phyloP scores from a whole-genome alignment of 2,329 filamentous ascomycete genomes.

The Chrysoporthe deuterocubensis region DNA sequence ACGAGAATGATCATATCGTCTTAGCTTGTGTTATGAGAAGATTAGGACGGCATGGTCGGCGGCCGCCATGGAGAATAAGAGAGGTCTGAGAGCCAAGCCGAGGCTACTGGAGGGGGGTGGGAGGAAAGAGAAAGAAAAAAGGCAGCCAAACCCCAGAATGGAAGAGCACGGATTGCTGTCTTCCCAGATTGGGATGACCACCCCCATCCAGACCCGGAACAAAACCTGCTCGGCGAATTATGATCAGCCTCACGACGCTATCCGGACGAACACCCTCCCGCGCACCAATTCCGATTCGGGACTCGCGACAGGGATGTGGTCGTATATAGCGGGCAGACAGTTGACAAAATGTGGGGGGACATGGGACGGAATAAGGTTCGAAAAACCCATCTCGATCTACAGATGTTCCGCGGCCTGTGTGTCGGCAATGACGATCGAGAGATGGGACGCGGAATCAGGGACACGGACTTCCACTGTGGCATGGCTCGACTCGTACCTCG shows the following conservation, averaged over 20 bases:
- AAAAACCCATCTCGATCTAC: constrained; percentile 1
- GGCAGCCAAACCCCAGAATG: not conserved
- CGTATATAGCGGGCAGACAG: not conserved
- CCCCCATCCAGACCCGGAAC: not conserved
- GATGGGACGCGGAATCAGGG: not conserved
- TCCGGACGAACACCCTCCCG: not conserved
- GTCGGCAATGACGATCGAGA: not conserved
- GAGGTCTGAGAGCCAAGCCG: not conserved
- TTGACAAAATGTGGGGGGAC: not conserved
- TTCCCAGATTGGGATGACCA: not conserved
- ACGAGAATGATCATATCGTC: too few species aligned
- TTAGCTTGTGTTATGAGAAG: too few species aligned
- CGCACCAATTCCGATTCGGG: not conserved
- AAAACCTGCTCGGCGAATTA: not conserved
- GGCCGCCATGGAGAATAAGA: too few species aligned
- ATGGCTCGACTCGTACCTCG: not conserved
- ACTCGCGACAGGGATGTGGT: not conserved
- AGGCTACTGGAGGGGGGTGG: not conserved
- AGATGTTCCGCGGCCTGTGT: not conserved
- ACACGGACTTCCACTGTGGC: not conserved
- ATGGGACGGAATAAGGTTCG: not conserved
- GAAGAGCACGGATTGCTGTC: too few species aligned
- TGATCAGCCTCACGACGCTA: not conserved
- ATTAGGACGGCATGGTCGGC: too few species aligned
- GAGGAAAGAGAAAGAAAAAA: not conserved